Percentiles rank a stretch among this genome's conserved stretches.
These are phyloP conservation scores for Voacanga thouarsii DNA, from an alignment of 257 asterid genomes.

Conservation along the genomic window DNA sequence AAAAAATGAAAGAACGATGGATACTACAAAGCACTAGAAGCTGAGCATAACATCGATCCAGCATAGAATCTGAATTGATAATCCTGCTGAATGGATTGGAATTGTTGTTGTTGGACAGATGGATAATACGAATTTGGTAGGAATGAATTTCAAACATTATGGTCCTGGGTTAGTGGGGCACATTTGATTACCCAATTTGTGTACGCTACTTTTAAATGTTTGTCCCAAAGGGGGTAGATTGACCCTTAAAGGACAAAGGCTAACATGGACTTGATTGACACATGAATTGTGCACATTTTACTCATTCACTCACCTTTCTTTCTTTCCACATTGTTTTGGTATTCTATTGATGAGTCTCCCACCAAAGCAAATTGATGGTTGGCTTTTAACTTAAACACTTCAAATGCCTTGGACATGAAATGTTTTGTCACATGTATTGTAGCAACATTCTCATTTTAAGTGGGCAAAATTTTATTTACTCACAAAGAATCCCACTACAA, in stretches of 20 bases:
- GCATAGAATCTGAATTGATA: not conserved
- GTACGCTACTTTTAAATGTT: slow-evolving; percentile 27
- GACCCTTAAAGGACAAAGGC: slow-evolving; percentile 14
- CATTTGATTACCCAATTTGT: slow-evolving; percentile 25
- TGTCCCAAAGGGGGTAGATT: slow-evolving; percentile 19
- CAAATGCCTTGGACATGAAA: slow-evolving; percentile 6
- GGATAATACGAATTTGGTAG: not conserved
- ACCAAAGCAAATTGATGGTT: slow-evolving; percentile 8
- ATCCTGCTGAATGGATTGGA: not conserved
- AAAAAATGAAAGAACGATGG: too few species aligned
- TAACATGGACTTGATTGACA: slow-evolving; percentile 11
- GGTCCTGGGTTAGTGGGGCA: slow-evolving; percentile 27
- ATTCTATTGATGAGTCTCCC: not conserved
- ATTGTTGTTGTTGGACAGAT: not conserved
- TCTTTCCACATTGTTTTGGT: not conserved
- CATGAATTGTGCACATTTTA: slow-evolving; percentile 17
- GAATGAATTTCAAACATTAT: slow-evolving; percentile 14
- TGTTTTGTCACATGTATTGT: slow-evolving; percentile 17
- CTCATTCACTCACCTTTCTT: not conserved
- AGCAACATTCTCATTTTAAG: slow-evolving; percentile 6
- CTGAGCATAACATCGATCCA: not conserved
- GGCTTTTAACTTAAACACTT: slow-evolving; percentile 8
- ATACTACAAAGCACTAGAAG: not conserved
- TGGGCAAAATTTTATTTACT: slow-evolving; percentile 9
- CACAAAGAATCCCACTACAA: slow-evolving; percentile 2